Evolutionary conservation across 176 grass and related monocot genomes (phyloP).

Genomic region (sorghum (Sorghum bicolor)): DNA sequence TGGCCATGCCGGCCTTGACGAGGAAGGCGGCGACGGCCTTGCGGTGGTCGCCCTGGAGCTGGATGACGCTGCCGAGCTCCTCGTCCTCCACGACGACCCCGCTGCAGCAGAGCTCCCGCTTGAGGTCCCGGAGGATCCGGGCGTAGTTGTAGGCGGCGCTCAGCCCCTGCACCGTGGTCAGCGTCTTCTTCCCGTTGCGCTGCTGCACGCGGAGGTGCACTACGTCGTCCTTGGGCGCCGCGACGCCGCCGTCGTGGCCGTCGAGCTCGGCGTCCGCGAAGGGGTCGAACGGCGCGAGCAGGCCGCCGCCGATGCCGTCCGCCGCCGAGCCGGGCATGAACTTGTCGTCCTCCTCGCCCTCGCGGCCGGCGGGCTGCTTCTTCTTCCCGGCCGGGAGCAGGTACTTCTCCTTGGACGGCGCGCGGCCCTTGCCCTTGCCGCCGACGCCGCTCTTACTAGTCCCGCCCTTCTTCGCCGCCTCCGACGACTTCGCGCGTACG

Average conservation of each 20-base stretch:
- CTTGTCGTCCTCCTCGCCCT: background rate
- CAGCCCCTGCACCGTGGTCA: slow-evolving; percentile 62
- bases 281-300: slow-evolving; percentile 47
- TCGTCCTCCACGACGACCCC: slow-evolving; percentile 52
- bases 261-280: slow-evolving; percentile 45
- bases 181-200: slow-evolving; percentile 47
- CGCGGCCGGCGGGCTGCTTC: background rate
- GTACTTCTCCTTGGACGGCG: slow-evolving; percentile 15
- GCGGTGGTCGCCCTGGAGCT: slow-evolving; percentile 62
- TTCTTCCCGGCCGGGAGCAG: background rate
- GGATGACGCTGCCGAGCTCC: slow-evolving; percentile 53
- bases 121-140: slow-evolving; percentile 53
- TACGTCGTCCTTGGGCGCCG: slow-evolving; percentile 32
- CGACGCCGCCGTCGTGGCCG: background rate
- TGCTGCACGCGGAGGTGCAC: slow-evolving; percentile 65
- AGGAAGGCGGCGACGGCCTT: slow-evolving; percentile 48
- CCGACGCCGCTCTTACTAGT: background rate
- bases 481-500: background rate
- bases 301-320: background rate
- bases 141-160: slow-evolving; percentile 43
- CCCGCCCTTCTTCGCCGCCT: background rate
- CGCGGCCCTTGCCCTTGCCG: background rate
- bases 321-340: slow-evolving; percentile 40
- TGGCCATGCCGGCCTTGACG: slow-evolving; percentile 47
- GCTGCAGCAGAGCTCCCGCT: slow-evolving; percentile 60